Base-by-base conservation (phyloP, 148 eudicot genomes). In the Vaccinium myrtillus region DNA sequence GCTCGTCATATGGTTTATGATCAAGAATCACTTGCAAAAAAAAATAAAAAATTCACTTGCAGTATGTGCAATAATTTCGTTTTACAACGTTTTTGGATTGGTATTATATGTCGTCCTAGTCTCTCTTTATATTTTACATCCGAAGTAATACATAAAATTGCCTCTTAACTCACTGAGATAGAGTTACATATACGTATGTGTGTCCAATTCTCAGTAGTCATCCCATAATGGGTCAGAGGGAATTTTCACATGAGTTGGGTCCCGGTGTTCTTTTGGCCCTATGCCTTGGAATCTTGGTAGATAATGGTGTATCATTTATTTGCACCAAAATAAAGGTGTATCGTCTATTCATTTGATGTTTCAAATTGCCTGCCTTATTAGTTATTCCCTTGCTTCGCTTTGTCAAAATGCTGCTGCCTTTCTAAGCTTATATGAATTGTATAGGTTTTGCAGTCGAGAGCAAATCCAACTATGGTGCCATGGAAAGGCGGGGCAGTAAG, bases 401-500 rank as follows among this genome's bases (percentile, higher is more conserved):
- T 49, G 21, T 46, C 75, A n/a, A 18, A 21, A 21, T n/a, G 36
- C 25, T 63, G 74, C 8, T 27, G 56, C 23, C 53, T 48, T 55
- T 80, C 46, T 77, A 32, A 53, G 25, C 81, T 85, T 50, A 83
- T 75, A n/a, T 82, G 6, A 65, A 19, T 70, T 75, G n/a, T 55
- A 46, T 81, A 97, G 99, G 99, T 97, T 88, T 82, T 97, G 86
- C 98, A 88, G 83, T 88, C 98, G 53, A 94, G 96, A 90, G 91
- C 94, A 73, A 91, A 90, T 83, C 94, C 98, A 59, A 65, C 88
- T 27, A 89, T 86, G 83, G 94, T 91, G 79, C 82, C 98, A 50
- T 97, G 99, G 99, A 95, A 93, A 93, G 99, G 99, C 39, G 99
- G 95, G 84, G 99, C 92, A 75, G 99, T 97, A 91, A 91, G 98